Evolutionary conservation across 257 asterid genomes (phyloP).

Genomic region (Nemophila menziesii): DNA sequence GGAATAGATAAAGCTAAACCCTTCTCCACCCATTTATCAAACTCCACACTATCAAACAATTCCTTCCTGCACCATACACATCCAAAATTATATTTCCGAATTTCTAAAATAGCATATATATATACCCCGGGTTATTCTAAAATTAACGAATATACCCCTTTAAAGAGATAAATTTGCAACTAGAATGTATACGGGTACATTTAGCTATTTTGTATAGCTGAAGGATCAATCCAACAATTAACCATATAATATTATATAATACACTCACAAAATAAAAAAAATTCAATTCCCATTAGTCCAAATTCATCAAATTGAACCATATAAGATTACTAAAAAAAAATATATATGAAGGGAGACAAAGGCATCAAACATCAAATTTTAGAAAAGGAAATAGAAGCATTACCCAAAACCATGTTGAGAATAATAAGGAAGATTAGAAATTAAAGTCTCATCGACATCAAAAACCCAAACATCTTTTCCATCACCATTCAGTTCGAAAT

Average conservation of each 20-base stretch:
- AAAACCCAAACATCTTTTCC: constrained; percentile 64
- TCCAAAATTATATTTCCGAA: neutral
- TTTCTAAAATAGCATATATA: no score
- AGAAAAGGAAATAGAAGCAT: neutral
- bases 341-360: no score
- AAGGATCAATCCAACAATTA: no score
- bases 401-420: constrained; percentile 68
- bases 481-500: constrained; percentile 33
- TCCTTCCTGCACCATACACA: constrained; percentile 39
- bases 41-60: constrained; percentile 39
- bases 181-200: no score
- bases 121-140: no score
- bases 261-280: neutral
- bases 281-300: neutral
- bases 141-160: no score
- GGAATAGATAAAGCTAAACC: constrained; percentile 55
- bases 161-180: no score
- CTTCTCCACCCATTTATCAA: constrained; percentile 71
- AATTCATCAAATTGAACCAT: neutral
- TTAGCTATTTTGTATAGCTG: no score
- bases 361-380: neutral
- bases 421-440: constrained; percentile 81
- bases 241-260: neutral
- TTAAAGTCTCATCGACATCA: constrained; percentile 80
- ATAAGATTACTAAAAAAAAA: neutral